These are phyloP conservation scores for Pilasporangium apinafurcum DNA, from an alignment of 352 stramenopile genomes.

Conservation along the genomic window DNA sequence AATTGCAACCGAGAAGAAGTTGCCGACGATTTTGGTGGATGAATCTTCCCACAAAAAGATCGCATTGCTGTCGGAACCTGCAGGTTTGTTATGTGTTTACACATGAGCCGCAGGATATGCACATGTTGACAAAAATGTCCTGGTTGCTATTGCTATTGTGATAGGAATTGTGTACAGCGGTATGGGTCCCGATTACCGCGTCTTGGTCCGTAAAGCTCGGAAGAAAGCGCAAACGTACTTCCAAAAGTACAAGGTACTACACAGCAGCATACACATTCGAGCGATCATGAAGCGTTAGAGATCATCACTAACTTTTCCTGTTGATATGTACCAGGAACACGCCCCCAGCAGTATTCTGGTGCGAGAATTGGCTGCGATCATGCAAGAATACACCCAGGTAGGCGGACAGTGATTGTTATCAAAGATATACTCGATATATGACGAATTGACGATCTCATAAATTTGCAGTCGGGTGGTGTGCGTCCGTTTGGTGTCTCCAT, in stretches of 20 bases:
- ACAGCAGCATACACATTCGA: not conserved
- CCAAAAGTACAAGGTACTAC: conserved; percentile 87
- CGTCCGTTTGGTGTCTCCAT: conserved; percentile 98
- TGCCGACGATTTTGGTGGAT: conserved; percentile 94
- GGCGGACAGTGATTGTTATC: too few species aligned
- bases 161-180: conserved; percentile 98
- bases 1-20: conserved; percentile 99
- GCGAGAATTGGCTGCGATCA: conserved; percentile 94
- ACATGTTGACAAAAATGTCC: too few species aligned
- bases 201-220: conserved; percentile 94
- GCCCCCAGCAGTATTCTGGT: conserved; percentile 96
- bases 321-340: conserved; percentile 51
- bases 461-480: conserved; percentile 90
- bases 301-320: too few species aligned
- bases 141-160: conserved; percentile 30
- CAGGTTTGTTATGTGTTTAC: too few species aligned
- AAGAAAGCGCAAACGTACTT: conserved; percentile 96
- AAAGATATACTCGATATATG: too few species aligned
- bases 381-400: conserved; percentile 98
- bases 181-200: conserved; percentile 97
- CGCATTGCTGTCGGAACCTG: conserved; percentile 86
- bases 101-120: conserved; percentile 24
- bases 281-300: not conserved
- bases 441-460: conserved; percentile 3
- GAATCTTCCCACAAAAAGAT: conserved; percentile 96